These are phyloP conservation scores for Huiozyma naganishii DNA, from an alignment of 805 yeast genomes.

Conservation along the genomic window DNA sequence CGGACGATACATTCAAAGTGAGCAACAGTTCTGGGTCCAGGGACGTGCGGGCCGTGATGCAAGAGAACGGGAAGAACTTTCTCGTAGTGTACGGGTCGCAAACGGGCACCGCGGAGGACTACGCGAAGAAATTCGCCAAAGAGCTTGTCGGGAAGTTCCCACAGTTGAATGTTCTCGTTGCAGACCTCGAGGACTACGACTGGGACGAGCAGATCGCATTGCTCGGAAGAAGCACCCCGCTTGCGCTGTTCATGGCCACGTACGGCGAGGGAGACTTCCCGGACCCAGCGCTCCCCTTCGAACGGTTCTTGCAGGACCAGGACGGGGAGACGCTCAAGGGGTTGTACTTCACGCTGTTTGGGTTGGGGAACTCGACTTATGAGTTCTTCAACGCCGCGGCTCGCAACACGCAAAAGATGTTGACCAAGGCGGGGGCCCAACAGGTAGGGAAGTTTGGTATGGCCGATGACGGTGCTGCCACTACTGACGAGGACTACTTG, in stretches of 20 bases:
- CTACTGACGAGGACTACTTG: conserved; percentile 90
- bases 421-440: conserved; percentile 57
- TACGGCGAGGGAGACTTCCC: conserved; percentile 99
- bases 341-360: conserved; percentile 67
- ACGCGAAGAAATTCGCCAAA: conserved; percentile 80
- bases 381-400: conserved; percentile 85
- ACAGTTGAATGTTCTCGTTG: conserved; percentile 62
- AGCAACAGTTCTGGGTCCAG: conserved; percentile 37
- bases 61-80: conserved; percentile 56
- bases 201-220: conserved; percentile 63
- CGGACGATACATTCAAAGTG: conserved; percentile 15
- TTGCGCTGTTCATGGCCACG: conserved; percentile 73
- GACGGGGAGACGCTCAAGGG: conserved; percentile 32
- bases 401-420: conserved; percentile 42
- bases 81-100: conserved; percentile 87
- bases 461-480: conserved; percentile 93
- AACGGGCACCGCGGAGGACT: conserved; percentile 98
- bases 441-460: conserved; percentile 66
- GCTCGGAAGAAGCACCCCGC: conserved; percentile 44
- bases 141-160: conserved; percentile 79
- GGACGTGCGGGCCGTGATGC: conserved; percentile 48
- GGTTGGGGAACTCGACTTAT: conserved; percentile 90
- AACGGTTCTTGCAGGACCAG: conserved; percentile 41
- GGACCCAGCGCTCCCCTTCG: conserved; percentile 76
- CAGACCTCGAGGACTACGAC: conserved; percentile 83